Evolutionary conservation across 805 yeast species (phyloP).

Genomic region (Hanseniaspora vineae): DNA sequence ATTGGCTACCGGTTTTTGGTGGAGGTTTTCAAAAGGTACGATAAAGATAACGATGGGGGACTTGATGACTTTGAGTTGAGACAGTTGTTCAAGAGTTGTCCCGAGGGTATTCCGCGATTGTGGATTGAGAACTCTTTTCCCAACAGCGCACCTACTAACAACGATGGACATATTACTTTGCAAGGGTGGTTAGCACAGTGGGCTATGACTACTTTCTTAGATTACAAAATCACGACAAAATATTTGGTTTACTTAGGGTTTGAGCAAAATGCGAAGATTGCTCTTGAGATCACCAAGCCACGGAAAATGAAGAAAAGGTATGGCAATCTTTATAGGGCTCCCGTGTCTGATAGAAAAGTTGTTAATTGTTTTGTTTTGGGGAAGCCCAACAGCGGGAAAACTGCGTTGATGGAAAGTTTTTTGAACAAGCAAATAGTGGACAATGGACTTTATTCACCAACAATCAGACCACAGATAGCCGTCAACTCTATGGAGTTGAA

Average conservation of each 20-base stretch:
- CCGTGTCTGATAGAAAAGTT: conserved; percentile 73
- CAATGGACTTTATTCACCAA: conserved; percentile 46
- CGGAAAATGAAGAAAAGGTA: conserved; percentile 55
- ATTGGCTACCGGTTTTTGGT: conserved; percentile 85
- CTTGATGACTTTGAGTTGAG: conserved; percentile 59
- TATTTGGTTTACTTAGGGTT: conserved; percentile 86
- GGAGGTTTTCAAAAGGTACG: conserved; percentile 77
- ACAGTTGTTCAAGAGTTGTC: conserved; percentile 72
- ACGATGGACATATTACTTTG: conserved; percentile 74
- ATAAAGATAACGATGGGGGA: conserved; percentile 95
- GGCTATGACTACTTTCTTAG: conserved; percentile 90
- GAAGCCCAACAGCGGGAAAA: conserved; percentile 75
- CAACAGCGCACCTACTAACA: conserved; percentile 75
- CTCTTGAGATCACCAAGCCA: conserved; percentile 72
- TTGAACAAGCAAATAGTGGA: conserved; percentile 53
- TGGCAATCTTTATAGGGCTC: conserved; percentile 53
- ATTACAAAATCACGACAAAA: conserved; percentile 70
- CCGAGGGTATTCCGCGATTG: conserved; percentile 67
- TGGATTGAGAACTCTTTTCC: conserved; percentile 89
- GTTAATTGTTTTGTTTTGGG: conserved; percentile 86
- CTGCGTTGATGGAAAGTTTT: conserved; percentile 72
- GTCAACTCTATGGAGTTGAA: conserved; percentile 87
- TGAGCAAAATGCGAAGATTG: conserved; percentile 39
- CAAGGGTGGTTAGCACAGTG: conserved; percentile 99
- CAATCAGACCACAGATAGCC: conserved; percentile 66